Evolutionary conservation across 352 stramenopile genomes (phyloP), one percentile per base, ranked within the genome.

Genomic region (Phytophthora citrophthora): DNA sequence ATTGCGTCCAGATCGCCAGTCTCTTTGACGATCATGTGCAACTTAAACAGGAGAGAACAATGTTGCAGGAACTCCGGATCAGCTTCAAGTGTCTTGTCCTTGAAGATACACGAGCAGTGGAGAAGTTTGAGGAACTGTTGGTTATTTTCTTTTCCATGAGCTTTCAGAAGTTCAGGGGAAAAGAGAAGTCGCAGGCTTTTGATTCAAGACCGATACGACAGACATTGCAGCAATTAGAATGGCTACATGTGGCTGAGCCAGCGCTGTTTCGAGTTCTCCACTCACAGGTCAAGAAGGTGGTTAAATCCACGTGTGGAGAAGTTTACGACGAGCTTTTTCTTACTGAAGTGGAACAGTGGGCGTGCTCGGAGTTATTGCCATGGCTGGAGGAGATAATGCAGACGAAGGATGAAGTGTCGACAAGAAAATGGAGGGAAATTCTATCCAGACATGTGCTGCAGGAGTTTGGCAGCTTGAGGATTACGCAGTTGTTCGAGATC

Each of bases 401-500:
- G 24, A 70, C 48, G 3, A 65, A 52, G 9, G 69, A 68, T 8
- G 50, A 65, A 23, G 26, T 36, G 0, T 43, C 57, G 2, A 58
- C 52, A 24, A 62, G 40, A 3, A 76, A 74, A 27, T 90, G 83
- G 83, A 75, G 49, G 23, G 54, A 81, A 8, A 74, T 81, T 8
- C 41, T 91, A 24, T 83, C 83, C 1, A 45, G 70, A 20, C 79
- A 88, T 36, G 79, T 90, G 15, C 47, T 77, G 10, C 61, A 89
- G 38, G 79, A 89, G 48, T 95, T 93, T 62, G 82, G 76, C 5
- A 77, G 57, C 18, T 79, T 88, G 39, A 85, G 96, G n/a, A 96
- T 97, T 50, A 72, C 77, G 24, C 91, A 99, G 76, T 65, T 99
- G 10, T 99, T 99, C 77, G 94, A 99, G 50, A 97, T 99, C 29